Percentiles rank a stretch among this genome's conserved stretches.
Evolutionary conservation across 176 grass and related monocot species (phyloP).

Genomic region (Cenchrus fungigraminus): DNA sequence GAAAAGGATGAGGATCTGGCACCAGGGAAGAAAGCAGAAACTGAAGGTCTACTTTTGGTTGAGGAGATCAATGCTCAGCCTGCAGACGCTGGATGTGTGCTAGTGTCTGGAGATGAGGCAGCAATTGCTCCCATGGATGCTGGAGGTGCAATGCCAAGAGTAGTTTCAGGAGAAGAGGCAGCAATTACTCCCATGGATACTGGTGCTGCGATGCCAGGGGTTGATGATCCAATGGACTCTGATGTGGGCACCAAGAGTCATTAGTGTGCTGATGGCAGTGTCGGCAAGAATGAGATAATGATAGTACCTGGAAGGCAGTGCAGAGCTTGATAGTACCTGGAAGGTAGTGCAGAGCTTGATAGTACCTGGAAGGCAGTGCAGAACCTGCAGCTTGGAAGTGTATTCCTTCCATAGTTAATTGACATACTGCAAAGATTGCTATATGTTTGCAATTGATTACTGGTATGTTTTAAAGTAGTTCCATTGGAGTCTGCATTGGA

Average conservation of each 20-base stretch:
- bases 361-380: constrained; percentile 3
- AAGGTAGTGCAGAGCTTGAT: neutral
- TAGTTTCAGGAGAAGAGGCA: constrained; percentile 12
- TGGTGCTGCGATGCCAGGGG: neutral
- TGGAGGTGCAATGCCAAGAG: neutral
- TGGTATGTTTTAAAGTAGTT: constrained; percentile 12
- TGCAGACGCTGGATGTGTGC: constrained; percentile 6
- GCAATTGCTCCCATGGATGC: neutral
- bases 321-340: constrained; percentile 1
- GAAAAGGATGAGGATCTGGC: neutral
- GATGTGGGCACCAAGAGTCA: neutral
- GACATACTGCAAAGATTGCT: constrained; percentile 8
- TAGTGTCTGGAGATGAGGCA: constrained; percentile 20
- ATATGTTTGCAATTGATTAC: constrained; percentile 33
- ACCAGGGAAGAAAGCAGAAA: neutral
- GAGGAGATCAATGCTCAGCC: neutral
- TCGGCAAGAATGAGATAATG: neutral
- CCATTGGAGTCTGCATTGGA: neutral
- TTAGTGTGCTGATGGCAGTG: neutral
- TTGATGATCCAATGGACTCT: constrained; percentile 8
- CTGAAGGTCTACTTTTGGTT: constrained; percentile 1
- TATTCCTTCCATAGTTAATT: neutral
- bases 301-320: neutral
- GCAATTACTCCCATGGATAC: neutral
- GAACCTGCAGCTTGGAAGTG: neutral